Conservation (phyloP, 441 rosid species). For the Biscutella laevigata region DNA sequence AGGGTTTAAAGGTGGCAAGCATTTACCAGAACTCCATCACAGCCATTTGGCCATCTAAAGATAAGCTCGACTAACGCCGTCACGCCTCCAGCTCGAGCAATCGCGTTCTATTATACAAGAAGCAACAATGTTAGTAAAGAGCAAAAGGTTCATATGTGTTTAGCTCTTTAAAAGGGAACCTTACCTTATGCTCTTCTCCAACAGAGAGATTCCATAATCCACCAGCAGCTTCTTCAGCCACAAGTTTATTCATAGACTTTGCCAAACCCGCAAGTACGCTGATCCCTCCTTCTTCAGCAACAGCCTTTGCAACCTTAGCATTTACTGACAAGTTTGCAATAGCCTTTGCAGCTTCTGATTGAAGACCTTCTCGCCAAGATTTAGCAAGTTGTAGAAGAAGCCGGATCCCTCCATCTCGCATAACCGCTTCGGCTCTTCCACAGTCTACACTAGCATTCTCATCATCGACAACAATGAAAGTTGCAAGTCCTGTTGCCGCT, state of each 20-base stretch:
- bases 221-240: constrained; percentile 97
- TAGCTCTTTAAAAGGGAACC: not conserved
- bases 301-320: constrained; percentile 78
- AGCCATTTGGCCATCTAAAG: constrained; percentile 69
- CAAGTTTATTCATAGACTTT: constrained; percentile 76
- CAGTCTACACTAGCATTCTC: constrained; percentile 83
- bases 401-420: constrained; percentile 75
- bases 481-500: constrained; percentile 81
- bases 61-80: constrained; percentile 86
- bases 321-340: constrained; percentile 87
- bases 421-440: constrained; percentile 90
- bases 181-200: constrained; percentile 93
- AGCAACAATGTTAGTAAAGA: constrained; percentile 7
- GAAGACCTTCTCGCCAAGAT: constrained; percentile 86
- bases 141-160: constrained; percentile 7
- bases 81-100: constrained; percentile 89
- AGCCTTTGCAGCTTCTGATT: constrained; percentile 95
- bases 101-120: constrained; percentile 45
- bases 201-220: constrained; percentile 95
- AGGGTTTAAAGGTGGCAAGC: constrained; percentile 7
- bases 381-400: constrained; percentile 75
- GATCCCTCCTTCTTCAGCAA: constrained; percentile 91
- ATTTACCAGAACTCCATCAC: constrained; percentile 77
- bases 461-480: constrained; percentile 82
- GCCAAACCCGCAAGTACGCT: constrained; percentile 63